Evolutionary conservation across 73 alveolate genomes (phyloP).

Genomic region (Diophrys appendiculata): DNA sequence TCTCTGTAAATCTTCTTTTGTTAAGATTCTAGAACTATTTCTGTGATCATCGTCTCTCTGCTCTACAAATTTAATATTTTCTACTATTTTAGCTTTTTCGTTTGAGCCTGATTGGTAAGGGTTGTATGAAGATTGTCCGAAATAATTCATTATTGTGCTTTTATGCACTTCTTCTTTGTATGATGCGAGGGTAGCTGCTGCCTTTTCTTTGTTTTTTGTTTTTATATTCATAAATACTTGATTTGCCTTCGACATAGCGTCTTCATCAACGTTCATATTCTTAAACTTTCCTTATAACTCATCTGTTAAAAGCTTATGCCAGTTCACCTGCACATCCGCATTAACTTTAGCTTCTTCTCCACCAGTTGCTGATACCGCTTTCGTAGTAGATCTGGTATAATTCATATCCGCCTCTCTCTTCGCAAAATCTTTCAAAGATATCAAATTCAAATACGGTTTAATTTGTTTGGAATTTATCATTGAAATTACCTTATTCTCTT

Average conservation of each 20-base stretch:
- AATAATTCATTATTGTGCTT: background rate
- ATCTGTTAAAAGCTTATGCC: background rate
- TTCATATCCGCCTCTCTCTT: background rate
- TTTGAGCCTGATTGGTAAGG: background rate
- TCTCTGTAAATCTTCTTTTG: background rate
- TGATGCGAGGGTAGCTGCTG: background rate
- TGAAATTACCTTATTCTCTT: conserved; percentile 5
- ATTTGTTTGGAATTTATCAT: background rate
- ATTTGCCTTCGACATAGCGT: background rate
- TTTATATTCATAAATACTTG: background rate
- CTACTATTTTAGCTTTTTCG: no score
- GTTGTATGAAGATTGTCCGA: background rate
- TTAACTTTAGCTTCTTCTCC: background rate
- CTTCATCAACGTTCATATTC: background rate
- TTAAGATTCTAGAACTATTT: no score
- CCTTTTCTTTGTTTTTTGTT: background rate
- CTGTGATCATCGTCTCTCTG: no score
- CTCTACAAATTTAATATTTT: no score
- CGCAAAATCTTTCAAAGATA: conserved; percentile 3
- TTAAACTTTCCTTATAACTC: background rate
- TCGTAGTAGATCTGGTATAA: background rate
- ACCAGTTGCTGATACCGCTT: background rate
- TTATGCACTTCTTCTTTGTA: background rate
- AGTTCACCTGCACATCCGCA: background rate
- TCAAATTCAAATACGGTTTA: background rate